These are phyloP conservation scores for Mortierella sp. DNA, from an alignment of 371 early-diverging fungal genomes.

Conservation along the genomic window DNA sequence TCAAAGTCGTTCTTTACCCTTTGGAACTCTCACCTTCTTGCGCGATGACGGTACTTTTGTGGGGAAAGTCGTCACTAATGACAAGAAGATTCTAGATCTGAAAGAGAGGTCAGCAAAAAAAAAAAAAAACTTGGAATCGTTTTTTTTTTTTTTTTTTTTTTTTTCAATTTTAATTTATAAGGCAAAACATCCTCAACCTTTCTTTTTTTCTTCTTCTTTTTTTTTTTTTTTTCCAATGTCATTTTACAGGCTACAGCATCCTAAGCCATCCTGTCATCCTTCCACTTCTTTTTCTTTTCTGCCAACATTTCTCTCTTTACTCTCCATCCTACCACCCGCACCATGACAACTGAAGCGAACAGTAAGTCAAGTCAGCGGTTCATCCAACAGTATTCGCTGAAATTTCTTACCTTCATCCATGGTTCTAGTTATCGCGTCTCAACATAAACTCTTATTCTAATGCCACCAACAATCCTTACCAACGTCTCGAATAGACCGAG, in stretches of 20 bases:
- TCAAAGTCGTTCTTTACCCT: slow-evolving; percentile 11
- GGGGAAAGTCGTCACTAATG: slow-evolving; percentile 3
- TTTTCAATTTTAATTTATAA: no score
- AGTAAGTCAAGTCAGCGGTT: slow-evolving; percentile 11
- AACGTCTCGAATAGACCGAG: slow-evolving; percentile 23
- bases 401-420: background rate
- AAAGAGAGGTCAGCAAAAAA: slow-evolving; percentile 10
- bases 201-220: no score
- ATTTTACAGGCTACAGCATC: no score
- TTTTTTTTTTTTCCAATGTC: no score
- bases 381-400: background rate
- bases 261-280: background rate
- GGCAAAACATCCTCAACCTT: no score
- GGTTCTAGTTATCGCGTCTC: background rate
- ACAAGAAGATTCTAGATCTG: slow-evolving; percentile 11
- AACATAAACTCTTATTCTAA: background rate
- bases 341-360: slow-evolving; percentile 35
- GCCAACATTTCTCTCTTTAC: background rate
- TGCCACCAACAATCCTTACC: background rate
- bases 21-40: slow-evolving; percentile 16
- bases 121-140: no score
- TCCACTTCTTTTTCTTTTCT: no score
- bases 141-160: no score
- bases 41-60: slow-evolving; percentile 16
- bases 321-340: background rate